Conservation (phyloP, 1,284 basidiomycete genomes). For the Apiotrichum gracile region DNA sequence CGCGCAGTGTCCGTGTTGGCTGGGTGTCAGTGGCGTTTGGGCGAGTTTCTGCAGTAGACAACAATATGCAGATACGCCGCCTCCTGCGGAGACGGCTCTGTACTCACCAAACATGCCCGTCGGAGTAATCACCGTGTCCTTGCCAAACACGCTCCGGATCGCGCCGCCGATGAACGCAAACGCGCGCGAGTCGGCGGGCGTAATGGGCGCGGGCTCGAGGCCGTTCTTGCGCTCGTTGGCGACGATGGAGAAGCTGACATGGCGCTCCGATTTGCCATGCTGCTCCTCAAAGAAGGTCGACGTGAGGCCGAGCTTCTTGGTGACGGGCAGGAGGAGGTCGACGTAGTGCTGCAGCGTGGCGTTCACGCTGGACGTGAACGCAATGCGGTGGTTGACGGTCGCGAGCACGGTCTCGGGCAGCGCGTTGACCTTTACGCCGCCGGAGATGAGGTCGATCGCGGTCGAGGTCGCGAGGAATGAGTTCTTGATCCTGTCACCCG, state of each 20-base stretch:
- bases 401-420: conserved; percentile 44
- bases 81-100: too few species aligned
- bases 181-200: conserved; percentile 38
- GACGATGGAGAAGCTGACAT: conserved; percentile 11
- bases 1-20: conserved; percentile 49
- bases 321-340: conserved; percentile 43
- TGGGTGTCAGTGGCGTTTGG: background rate
- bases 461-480: conserved; percentile 44
- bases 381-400: conserved; percentile 50
- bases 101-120: conserved; percentile 46
- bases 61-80: too few species aligned
- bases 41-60: too few species aligned
- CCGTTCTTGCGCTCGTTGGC: conserved; percentile 14
- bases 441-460: conserved; percentile 43
- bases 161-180: conserved; percentile 49
- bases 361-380: conserved; percentile 46
- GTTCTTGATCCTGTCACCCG: conserved; percentile 28
- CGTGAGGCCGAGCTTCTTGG: conserved; percentile 44
- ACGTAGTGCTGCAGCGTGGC: conserved; percentile 46
- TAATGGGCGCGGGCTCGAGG: conserved; percentile 51
- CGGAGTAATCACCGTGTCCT: conserved; percentile 49
- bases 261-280: background rate
- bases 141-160: conserved; percentile 43
- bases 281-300: conserved; percentile 30
- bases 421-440: conserved; percentile 48